Percentiles rank a stretch among this genome's conserved stretches.
Evolutionary conservation across 2,329 filamentous ascomycete genomes (phyloP).

Genomic region (Penicillium sp.): DNA sequence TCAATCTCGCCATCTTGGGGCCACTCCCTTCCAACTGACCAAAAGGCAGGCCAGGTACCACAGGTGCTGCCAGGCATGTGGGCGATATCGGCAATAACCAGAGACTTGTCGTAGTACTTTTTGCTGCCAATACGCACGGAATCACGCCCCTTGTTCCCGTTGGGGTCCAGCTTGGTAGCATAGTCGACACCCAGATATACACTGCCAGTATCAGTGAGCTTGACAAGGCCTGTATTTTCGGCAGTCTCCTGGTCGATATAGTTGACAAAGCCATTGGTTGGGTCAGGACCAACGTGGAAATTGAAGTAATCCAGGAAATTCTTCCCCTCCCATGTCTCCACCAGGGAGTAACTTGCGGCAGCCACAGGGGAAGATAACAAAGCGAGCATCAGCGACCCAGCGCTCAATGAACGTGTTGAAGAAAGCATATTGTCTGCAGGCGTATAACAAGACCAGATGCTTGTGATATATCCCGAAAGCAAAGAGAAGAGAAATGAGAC

Average conservation of each 20-base stretch:
- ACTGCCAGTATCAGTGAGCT: conserved; percentile 31
- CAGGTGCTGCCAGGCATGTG: conserved; percentile 50
- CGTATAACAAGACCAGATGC: background rate
- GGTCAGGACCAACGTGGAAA: conserved; percentile 48
- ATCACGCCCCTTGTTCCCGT: conserved; percentile 37
- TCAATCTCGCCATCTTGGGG: conserved; percentile 49
- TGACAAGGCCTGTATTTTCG: conserved; percentile 34
- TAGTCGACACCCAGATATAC: conserved; percentile 48
- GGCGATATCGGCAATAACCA: conserved; percentile 47
- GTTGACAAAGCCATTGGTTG: conserved; percentile 51
- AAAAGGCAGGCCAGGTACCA: conserved; percentile 52
- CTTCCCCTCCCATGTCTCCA: conserved; percentile 43
- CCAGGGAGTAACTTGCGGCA: conserved; percentile 35
- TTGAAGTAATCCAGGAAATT: conserved; percentile 51
- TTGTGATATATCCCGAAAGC: background rate
- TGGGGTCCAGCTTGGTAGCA: conserved; percentile 32
- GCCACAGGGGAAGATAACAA: conserved; percentile 24
- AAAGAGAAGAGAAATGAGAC: conserved; percentile 1
- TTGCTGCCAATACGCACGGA: conserved; percentile 46
- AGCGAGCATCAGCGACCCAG: conserved; percentile 30
- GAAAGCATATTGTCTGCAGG: conserved; percentile 24
- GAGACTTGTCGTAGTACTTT: conserved; percentile 44
- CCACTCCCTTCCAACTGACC: conserved; percentile 43
- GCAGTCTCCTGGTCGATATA: conserved; percentile 45
- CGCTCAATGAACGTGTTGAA: conserved; percentile 26